phyloP scores from a whole-genome alignment of 164 flowering plant genomes.

The Berberis vulgaris region DNA sequence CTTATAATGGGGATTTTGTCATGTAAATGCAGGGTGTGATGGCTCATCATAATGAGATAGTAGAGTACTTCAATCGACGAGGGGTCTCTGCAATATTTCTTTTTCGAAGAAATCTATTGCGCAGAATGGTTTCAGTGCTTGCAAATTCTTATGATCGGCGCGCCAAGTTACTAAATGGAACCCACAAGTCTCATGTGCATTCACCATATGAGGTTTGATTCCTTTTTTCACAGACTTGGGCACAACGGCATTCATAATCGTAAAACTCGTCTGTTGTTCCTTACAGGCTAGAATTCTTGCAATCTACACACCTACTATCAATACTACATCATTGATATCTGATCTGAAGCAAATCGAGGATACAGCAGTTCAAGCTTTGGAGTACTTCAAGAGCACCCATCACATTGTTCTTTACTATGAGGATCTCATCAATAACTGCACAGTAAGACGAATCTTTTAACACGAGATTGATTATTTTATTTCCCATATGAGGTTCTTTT shows the following conservation, averaged over 20 bases:
- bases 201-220: conserved; percentile 40
- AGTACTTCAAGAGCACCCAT: conserved; percentile 49
- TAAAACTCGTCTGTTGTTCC: not conserved
- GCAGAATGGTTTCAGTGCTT: conserved; percentile 48
- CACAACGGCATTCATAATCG: not conserved
- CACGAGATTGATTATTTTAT: not conserved
- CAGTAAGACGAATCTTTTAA: conserved; percentile 26
- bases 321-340: conserved; percentile 26
- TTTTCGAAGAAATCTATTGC: conserved; percentile 47
- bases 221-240: conserved; percentile 2
- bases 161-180: conserved; percentile 52
- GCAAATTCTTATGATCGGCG: conserved; percentile 51
- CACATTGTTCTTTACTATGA: conserved; percentile 58
- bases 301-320: conserved; percentile 43
- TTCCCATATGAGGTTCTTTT: not conserved
- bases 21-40: conserved; percentile 30
- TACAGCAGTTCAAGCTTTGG: conserved; percentile 28
- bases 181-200: conserved; percentile 72
- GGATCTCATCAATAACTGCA: conserved; percentile 42
- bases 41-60: conserved; percentile 28
- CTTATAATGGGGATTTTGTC: not conserved
- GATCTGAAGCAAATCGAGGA: conserved; percentile 32
- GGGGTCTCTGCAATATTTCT: conserved; percentile 50
- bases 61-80: conserved; percentile 25
- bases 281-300: conserved; percentile 60